Conservation (phyloP, 805 yeast species). For the Saturnispora serradocipensis region DNA sequence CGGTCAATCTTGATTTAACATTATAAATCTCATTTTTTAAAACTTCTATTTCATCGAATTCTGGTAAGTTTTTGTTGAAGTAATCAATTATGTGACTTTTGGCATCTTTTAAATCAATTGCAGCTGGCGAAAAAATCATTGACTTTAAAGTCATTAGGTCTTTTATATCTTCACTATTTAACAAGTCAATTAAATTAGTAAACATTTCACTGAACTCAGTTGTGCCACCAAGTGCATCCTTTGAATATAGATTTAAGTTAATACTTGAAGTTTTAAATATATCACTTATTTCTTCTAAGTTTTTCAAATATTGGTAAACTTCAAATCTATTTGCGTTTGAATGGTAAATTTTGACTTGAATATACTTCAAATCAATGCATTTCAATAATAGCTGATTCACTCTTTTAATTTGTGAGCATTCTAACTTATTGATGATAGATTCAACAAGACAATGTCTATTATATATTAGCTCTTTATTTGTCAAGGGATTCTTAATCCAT, state of each 20-base stretch:
- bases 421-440: conserved; percentile 34
- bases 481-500: conserved; percentile 74
- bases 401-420: conserved; percentile 28
- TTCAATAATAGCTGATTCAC: conserved; percentile 22
- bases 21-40: conserved; percentile 34
- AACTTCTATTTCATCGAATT: conserved; percentile 26
- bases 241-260: conserved; percentile 8
- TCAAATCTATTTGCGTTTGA: conserved; percentile 52
- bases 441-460: conserved; percentile 56
- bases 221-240: conserved; percentile 17
- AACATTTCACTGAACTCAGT: conserved; percentile 2
- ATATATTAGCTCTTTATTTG: conserved; percentile 42
- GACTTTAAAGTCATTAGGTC: conserved; percentile 29
- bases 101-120: conserved; percentile 38
- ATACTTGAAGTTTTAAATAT: conserved; percentile 19
- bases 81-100: conserved; percentile 28
- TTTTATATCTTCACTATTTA: conserved; percentile 11
- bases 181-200: background rate
- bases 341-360: conserved; percentile 50
- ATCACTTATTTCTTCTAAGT: conserved; percentile 32
- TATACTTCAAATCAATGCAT: conserved; percentile 49
- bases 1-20: conserved; percentile 39
- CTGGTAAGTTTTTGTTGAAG: conserved; percentile 37
- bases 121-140: conserved; percentile 45
- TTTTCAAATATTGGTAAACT: conserved; percentile 42